Evolutionary conservation across 208 protist species (phyloP).

Genomic region (Trypanosomatidae sp.): DNA sequence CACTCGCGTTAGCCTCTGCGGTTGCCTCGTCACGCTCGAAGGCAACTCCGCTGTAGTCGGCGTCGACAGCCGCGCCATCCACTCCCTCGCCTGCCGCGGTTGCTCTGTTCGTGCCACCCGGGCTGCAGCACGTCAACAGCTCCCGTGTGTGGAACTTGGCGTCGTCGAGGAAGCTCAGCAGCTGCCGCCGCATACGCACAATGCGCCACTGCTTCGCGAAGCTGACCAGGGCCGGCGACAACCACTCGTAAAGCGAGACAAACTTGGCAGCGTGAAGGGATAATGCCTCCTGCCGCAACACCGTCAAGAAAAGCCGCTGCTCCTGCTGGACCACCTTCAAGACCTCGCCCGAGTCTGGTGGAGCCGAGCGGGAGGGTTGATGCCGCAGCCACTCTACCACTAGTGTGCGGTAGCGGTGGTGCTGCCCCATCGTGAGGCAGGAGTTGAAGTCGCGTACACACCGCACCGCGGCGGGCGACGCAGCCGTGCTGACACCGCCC

Average conservation of each 20-base stretch:
- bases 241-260: background rate
- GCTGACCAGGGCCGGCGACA: constrained; percentile 4
- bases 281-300: constrained; percentile 35
- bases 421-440: constrained; percentile 69
- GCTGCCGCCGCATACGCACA: constrained; percentile 16
- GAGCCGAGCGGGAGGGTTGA: constrained; percentile 10
- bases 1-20: too few relatives aligned
- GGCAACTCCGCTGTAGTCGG: constrained; percentile 4
- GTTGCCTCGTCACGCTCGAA: too few relatives aligned
- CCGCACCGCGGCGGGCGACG: background rate
- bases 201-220: constrained; percentile 42
- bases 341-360: constrained; percentile 50
- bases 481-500: background rate
- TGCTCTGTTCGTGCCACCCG: too few relatives aligned
- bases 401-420: constrained; percentile 46
- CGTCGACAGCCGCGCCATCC: too few relatives aligned
- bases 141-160: constrained; percentile 15
- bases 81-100: too few relatives aligned
- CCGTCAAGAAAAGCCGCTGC: constrained; percentile 42
- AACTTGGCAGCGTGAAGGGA: background rate
- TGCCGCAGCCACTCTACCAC: constrained; percentile 36
- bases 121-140: too few relatives aligned
- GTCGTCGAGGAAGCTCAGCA: constrained; percentile 27
- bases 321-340: constrained; percentile 51
- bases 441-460: constrained; percentile 45